These are phyloP conservation scores for Neoboletus subvelutipes DNA, from an alignment of 768 basidiomycete species.

Conservation along the genomic window DNA sequence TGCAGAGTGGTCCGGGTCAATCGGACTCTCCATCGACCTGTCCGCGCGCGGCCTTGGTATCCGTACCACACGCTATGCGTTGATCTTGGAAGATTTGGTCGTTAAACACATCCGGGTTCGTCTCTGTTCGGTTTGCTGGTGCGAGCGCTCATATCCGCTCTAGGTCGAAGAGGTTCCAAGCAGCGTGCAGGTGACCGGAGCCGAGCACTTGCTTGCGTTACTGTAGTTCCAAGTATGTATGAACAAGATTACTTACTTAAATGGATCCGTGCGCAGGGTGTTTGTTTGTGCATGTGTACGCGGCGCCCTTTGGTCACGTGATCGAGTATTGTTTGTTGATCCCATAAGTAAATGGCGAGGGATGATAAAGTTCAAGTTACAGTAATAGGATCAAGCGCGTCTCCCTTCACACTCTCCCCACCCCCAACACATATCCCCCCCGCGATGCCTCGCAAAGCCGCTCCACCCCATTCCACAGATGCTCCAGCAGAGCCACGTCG, in stretches of 20 bases:
- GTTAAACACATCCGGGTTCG: conserved; percentile 64
- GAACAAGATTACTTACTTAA: no score
- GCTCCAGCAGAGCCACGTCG: conserved; percentile 55
- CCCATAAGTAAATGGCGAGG: conserved; percentile 12
- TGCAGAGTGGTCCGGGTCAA: conserved; percentile 53
- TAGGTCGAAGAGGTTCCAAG: conserved; percentile 16
- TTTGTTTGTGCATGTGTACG: conserved; percentile 33
- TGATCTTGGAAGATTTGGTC: conserved; percentile 68
- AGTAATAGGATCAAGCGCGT: conserved; percentile 36
- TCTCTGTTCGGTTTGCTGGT: neutral
- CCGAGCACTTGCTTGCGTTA: conserved; percentile 12
- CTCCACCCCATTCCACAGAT: conserved; percentile 41
- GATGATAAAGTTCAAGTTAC: conserved; percentile 35
- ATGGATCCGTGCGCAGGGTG: conserved; percentile 20
- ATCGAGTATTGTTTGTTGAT: conserved; percentile 38
- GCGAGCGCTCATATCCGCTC: neutral
- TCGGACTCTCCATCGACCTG: conserved; percentile 58
- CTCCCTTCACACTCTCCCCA: conserved; percentile 22
- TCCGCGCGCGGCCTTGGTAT: conserved; percentile 48
- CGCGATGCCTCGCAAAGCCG: conserved; percentile 72
- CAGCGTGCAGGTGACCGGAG: conserved; percentile 10
- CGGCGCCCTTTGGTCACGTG: conserved; percentile 29
- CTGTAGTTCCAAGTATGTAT: neutral
- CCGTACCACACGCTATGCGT: conserved; percentile 61
- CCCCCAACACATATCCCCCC: conserved; percentile 11